Conservation (phyloP, 108 stramenopile species). For the Nitzschia sp. region DNA sequence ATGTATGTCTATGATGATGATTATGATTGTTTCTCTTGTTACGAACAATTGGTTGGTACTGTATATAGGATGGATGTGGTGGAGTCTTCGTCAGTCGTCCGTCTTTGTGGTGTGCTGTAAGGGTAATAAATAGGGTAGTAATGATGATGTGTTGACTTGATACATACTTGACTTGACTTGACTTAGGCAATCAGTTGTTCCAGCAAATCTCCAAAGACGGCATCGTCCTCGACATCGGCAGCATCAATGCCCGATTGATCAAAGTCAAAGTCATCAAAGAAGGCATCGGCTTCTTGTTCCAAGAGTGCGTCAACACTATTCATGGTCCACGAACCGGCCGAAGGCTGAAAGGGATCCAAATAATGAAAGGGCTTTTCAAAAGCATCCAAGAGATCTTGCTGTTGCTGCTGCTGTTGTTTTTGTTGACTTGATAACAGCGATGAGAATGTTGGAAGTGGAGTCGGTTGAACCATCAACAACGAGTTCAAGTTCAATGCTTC, state of each 20-base stretch:
- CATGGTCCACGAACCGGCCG: conserved; percentile 3
- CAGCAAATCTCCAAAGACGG: conserved; percentile 25
- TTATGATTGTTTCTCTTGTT: no score
- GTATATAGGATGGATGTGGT: no score
- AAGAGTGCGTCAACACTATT: not conserved
- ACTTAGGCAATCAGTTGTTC: conserved; percentile 27
- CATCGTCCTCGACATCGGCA: conserved; percentile 28
- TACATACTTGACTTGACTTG: no score
- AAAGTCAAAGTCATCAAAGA: conserved; percentile 35
- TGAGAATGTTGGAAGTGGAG: not conserved
- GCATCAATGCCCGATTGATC: not conserved
- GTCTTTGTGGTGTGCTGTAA: no score
- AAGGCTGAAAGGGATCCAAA: conserved; percentile 32
- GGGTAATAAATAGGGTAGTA: no score
- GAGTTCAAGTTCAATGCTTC: not conserved
- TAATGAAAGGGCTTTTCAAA: conserved; percentile 33
- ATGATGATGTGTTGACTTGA: no score
- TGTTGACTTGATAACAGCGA: not conserved
- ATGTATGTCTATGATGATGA: no score
- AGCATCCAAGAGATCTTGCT: conserved; percentile 18
- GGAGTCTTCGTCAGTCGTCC: no score
- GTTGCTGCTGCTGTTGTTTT: not conserved
- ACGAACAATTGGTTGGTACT: no score
- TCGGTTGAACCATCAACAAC: not conserved
- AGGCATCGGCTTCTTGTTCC: conserved; percentile 14